Evolutionary conservation across 2,329 filamentous ascomycete species (phyloP).

Genomic region (Zymoseptoria tritici): DNA sequence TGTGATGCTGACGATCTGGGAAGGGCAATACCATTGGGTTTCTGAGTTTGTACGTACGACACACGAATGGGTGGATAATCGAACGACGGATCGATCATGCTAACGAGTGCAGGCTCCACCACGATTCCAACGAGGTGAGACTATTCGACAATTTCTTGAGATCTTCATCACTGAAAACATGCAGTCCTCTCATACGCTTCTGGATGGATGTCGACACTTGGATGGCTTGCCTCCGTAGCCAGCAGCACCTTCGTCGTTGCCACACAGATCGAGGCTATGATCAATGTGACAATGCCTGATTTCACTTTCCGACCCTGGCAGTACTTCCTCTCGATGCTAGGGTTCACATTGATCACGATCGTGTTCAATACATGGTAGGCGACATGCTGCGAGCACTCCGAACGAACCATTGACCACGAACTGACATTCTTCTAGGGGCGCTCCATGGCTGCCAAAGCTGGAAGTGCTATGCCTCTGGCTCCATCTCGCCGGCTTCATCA

Average conservation of each 20-base stretch:
- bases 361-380: conserved; percentile 27
- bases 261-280: conserved; percentile 32
- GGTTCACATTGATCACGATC: conserved; percentile 31
- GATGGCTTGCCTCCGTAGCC: conserved; percentile 27
- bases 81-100: background rate
- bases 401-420: background rate
- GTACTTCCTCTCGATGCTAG: conserved; percentile 25
- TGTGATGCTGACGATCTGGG: conserved; percentile 7
- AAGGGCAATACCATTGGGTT: conserved; percentile 24
- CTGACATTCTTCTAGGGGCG: conserved; percentile 7
- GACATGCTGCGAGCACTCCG: conserved; percentile 14
- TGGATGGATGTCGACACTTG: conserved; percentile 18
- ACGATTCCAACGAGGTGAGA: conserved; percentile 24
- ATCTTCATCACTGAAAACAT: background rate
- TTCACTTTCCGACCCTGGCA: conserved; percentile 26
- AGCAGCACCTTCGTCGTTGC: conserved; percentile 30
- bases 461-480: conserved; percentile 18
- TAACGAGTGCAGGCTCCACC: conserved; percentile 13
- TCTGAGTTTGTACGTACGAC: conserved; percentile 19
- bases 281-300: conserved; percentile 27
- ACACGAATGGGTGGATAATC: background rate
- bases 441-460: conserved; percentile 24
- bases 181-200: conserved; percentile 17
- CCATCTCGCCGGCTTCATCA: conserved; percentile 27
- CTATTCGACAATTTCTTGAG: background rate